Base-by-base conservation (phyloP, 2,329 filamentous ascomycete species). In the Xylariaceae sp. region DNA sequence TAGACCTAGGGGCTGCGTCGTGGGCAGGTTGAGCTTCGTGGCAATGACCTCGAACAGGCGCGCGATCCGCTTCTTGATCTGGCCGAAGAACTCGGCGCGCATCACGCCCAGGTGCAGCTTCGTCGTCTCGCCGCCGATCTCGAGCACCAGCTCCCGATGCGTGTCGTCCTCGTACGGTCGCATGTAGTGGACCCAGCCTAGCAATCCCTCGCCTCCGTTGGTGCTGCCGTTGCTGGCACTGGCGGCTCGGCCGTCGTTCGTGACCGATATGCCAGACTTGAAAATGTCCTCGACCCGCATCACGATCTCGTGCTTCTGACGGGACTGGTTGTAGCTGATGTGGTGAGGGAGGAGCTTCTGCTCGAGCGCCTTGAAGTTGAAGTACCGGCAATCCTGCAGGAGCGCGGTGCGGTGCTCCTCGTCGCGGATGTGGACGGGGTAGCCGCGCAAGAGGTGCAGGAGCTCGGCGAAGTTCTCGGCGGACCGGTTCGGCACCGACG, bases 311-410 rank as follows among this genome's bases (percentile, higher is more conserved):
- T 77, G 71, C 34, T 75, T 75, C 12, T 73, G 68, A 2, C 83
- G 74, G 12, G 74, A 65, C 24, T 85, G 74, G 54, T 96, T 95
- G 62, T 79, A 88, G 36, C 73, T 78, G 44, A 90, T 83, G 18
- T 77, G 62, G 60, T 89, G 85, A 0, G 85, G 78, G 30, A 96
- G 83, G 9, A 97, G 70, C 48, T 79, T 81, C 63, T 97, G 90
- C 64, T 97, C 90, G 0, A 96, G 67, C 0, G 88, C 88, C 57
- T 89, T 90, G 52, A 97, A 81, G 59, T 95, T 88, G 61, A 90
- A 96, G 61, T 96, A 97, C 36, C 86, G 81, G 46, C 87, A 92
- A 61, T 97, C 90, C 28, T 85, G 75, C 2, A 97, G 68, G 3
- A 97, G 72, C 41, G 85, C 78, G 15, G 77, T 71, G 13, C 90